Evolutionary conservation across 2,329 filamentous ascomycete genomes (phyloP).

Genomic region (Talaromyces sp.): DNA sequence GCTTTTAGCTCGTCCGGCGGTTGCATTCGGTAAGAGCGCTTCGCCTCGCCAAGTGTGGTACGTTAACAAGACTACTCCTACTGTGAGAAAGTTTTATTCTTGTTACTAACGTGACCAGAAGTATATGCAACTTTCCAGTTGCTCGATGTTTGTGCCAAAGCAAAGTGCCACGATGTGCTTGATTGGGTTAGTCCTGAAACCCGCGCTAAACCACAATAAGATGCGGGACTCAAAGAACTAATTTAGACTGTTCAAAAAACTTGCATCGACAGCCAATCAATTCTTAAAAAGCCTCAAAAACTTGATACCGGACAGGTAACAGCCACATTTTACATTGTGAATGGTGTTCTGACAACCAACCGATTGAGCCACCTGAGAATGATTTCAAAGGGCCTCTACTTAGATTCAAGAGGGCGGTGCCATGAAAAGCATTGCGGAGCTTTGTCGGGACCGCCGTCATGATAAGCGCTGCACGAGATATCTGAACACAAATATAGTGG

Average conservation of each 20-base stretch:
- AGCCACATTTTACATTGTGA: slow-evolving; percentile 37
- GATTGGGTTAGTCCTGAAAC: slow-evolving; percentile 22
- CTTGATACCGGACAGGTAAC: slow-evolving; percentile 30
- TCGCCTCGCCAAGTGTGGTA: slow-evolving; percentile 14
- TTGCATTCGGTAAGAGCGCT: slow-evolving; percentile 7
- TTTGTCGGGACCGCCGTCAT: slow-evolving; percentile 22
- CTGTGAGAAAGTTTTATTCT: neutral
- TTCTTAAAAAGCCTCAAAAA: slow-evolving; percentile 29
- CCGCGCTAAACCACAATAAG: slow-evolving; percentile 40
- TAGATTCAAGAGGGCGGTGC: slow-evolving; percentile 1
- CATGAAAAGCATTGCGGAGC: slow-evolving; percentile 42
- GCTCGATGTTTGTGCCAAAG: slow-evolving; percentile 1
- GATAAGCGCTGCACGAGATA: neutral
- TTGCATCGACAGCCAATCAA: slow-evolving; percentile 39
- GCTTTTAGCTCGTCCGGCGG: neutral
- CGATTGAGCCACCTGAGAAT: slow-evolving; percentile 37
- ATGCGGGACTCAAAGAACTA: slow-evolving; percentile 36
- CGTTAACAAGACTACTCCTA: neutral
- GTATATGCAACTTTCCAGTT: slow-evolving; percentile 28
- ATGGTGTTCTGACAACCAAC: slow-evolving; percentile 41
- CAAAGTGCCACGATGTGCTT: neutral
- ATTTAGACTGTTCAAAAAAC: slow-evolving; percentile 37
- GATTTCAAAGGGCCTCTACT: neutral
- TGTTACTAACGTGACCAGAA: slow-evolving; percentile 36
- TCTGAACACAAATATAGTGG: neutral